Conservation (phyloP, 352 stramenopile species). For the Pythium periplocum region DNA sequence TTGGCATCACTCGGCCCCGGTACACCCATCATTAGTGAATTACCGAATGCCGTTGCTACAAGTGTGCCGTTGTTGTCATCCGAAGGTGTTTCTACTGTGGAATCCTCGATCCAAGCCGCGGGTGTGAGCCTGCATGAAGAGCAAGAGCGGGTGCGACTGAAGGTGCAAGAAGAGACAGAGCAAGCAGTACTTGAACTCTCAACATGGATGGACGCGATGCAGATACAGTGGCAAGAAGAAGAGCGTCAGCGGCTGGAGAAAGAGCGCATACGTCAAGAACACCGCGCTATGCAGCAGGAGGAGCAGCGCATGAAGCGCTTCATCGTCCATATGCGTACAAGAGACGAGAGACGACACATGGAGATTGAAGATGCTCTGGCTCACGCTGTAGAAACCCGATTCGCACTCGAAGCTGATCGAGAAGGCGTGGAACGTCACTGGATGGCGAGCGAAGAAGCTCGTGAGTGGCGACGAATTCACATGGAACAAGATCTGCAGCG, state of each 20-base stretch:
- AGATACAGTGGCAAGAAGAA: constrained; percentile 21
- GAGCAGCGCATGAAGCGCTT: constrained; percentile 3
- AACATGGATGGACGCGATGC: constrained; percentile 11
- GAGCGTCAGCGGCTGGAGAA: constrained; percentile 8
- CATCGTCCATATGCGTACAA: not conserved
- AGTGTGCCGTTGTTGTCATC: too few species aligned
- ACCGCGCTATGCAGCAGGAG: constrained; percentile 16
- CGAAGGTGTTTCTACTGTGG: too few species aligned
- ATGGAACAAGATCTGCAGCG: constrained; percentile 4
- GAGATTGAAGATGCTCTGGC: constrained; percentile 5
- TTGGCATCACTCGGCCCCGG: too few species aligned
- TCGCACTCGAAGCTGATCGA: not conserved
- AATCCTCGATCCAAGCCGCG: too few species aligned
- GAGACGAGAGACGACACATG: not conserved
- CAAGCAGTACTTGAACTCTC: constrained; percentile 5
- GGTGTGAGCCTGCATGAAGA: too few species aligned
- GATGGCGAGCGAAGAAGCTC: constrained; percentile 13
- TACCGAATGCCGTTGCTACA: too few species aligned
- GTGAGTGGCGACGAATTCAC: constrained; percentile 2
- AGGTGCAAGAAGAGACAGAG: too few species aligned
- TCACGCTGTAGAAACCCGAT: not conserved
- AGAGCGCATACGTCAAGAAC: constrained; percentile 4
- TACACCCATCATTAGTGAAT: too few species aligned
- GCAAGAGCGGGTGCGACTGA: too few species aligned
- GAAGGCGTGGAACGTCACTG: not conserved